Base-by-base conservation (phyloP, 805 yeast genomes). In the Danielozyma ontarioensis region DNA sequence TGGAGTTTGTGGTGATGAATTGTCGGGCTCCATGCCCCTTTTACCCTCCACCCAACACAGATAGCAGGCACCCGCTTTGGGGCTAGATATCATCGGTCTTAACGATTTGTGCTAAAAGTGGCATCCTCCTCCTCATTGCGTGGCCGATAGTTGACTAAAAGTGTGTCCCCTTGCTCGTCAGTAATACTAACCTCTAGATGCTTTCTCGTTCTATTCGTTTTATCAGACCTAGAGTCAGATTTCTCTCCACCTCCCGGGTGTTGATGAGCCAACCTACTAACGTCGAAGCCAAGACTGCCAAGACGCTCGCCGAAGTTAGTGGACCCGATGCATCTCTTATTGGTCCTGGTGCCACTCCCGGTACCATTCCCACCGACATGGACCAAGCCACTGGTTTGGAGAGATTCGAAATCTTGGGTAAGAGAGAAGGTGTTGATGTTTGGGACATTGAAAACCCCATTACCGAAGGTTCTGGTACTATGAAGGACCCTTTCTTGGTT, bases 331-430 rank as follows among this genome's bases (percentile, higher is more conserved):
- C 74, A 45, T 72, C 87, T 35, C 76, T 90, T 62, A 76, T 88
- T 49, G 96, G 97, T 63, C 79, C 83, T 35, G 97, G 97, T 77
- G 95, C 95, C 46, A 64, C 70, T 48, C 74, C 76, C 49, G 95
- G 90, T 48, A 72, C 81, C 32, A 81, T 93, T 57, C 97, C 97
- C 62, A 79, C 95, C 40, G 96, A 89, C 64, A 59, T 85, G 48
- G 96, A 93, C 55, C 97, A 90, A 72, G 88, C 97, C 53, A 93
- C 98, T 32, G 98, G 98, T 83, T 72, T 90, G 57, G 97, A 85
- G 68, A 88, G 98, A 79, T 74, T 89, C 49, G 98, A 93, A 75
- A 63, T 84, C 50, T 77, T 93, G 55, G 97, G 94, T 70, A 84
- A 87, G 67, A 70, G 85, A 59, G 96, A 89, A 66, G 98, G 98